phyloP scores from a whole-genome alignment of 1,284 basidiomycete genomes.

The Microbotryum lychnidis-dioicae region DNA sequence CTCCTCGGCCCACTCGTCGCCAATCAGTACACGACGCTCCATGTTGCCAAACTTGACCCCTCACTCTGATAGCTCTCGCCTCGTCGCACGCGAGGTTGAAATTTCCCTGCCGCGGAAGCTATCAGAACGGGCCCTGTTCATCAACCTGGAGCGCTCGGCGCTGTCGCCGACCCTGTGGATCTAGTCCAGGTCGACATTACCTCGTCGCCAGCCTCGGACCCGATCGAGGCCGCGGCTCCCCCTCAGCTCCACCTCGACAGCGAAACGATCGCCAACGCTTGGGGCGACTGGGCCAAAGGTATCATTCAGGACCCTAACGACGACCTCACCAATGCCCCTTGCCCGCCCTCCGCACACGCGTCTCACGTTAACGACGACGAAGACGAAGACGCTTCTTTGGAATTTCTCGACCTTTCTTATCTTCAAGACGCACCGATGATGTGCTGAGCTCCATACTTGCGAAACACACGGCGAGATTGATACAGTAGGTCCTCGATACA shows the following conservation, averaged over 20 bases:
- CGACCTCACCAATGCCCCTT: neutral
- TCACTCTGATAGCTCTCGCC: conserved; percentile 18
- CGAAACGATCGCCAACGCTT: conserved; percentile 7
- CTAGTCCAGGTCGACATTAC: conserved; percentile 4
- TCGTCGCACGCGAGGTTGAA: conserved; percentile 27
- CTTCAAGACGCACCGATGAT: conserved; percentile 9
- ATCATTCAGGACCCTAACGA: neutral
- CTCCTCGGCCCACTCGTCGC: too few relatives aligned
- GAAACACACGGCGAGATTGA: too few relatives aligned
- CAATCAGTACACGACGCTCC: too few relatives aligned
- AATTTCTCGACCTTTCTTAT: conserved; percentile 14
- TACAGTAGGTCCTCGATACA: too few relatives aligned
- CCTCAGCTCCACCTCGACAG: conserved; percentile 11
- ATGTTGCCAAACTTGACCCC: too few relatives aligned
- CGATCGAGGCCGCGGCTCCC: neutral
- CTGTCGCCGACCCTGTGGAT: neutral
- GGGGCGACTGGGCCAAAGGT: conserved; percentile 19
- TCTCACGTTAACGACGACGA: conserved; percentile 1
- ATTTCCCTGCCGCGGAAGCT: conserved; percentile 26
- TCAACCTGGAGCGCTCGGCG: too few relatives aligned
- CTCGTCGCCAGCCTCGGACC: conserved; percentile 4
- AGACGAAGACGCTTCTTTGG: conserved; percentile 5
- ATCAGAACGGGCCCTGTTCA: neutral
- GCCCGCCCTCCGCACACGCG: neutral
- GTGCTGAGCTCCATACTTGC: too few relatives aligned